Conservation (phyloP, 2,329 filamentous ascomycete species). For the Pseudogymnoascus sp. region DNA sequence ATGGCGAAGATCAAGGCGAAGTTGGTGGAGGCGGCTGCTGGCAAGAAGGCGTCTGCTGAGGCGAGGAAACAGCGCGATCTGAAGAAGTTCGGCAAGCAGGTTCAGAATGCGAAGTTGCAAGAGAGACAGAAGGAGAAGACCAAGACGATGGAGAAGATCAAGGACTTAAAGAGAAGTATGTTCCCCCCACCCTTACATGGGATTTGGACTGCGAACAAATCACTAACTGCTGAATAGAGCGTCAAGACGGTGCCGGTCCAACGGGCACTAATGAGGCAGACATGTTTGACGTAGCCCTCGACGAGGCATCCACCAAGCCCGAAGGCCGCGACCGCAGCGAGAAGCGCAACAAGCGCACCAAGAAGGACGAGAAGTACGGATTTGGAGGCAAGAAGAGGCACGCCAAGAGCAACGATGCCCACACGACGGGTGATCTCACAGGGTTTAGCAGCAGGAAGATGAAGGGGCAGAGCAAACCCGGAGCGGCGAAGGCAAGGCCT, state of each 20-base stretch:
- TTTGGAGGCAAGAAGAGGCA: constrained; percentile 94
- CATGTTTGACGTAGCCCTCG: constrained; percentile 83
- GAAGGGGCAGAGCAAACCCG: constrained; percentile 46
- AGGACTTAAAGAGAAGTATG: constrained; percentile 88
- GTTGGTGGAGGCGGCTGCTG: constrained; percentile 81
- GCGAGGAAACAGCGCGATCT: constrained; percentile 86
- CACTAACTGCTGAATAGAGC: constrained; percentile 50
- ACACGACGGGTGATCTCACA: constrained; percentile 70
- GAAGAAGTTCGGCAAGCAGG: constrained; percentile 99
- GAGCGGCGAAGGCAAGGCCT: constrained; percentile 34
- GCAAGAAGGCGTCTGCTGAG: constrained; percentile 86
- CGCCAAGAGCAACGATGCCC: constrained; percentile 80
- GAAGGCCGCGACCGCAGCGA: constrained; percentile 32
- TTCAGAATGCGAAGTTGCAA: constrained; percentile 91
- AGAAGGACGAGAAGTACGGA: constrained; percentile 91
- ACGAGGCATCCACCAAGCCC: constrained; percentile 38
- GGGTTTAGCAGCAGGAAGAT: constrained; percentile 78
- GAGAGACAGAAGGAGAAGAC: constrained; percentile 88
- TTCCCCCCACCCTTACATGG: constrained; percentile 21
- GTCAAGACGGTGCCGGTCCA: constrained; percentile 56
- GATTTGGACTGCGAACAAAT: constrained; percentile 6
- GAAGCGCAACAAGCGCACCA: constrained; percentile 67
- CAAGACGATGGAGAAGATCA: constrained; percentile 92
- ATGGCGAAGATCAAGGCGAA: constrained; percentile 96
- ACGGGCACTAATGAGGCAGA: constrained; percentile 66